Evolutionary conservation across 139 green algal genomes (phyloP), one percentile per base, ranked within the genome.

Genomic region (Chlamydomonas applanata): DNA sequence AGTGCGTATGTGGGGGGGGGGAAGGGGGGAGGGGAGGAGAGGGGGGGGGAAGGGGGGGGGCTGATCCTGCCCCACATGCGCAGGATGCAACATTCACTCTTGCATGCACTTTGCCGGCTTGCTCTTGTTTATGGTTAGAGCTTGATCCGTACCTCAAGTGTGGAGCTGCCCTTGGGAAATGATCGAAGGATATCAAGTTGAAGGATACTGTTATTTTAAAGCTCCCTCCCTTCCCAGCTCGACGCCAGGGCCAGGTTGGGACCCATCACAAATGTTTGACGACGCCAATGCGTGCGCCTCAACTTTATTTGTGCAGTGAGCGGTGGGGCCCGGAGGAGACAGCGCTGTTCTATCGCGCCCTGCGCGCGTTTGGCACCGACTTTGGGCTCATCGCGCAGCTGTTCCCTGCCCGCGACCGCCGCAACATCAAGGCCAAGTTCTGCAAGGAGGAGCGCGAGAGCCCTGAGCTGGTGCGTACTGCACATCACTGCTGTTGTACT

Each of bases 361-460:
- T 95, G 19, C 61, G 71, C 33, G 75, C 86, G 74, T 95, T 95
- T 76, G 91, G 91, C 44, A 93, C 91, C 25, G 88, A 95, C 82
- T 94, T 95, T 74, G 84, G 72, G 13, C 78, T 92, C 46, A 90
- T 95, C 49, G 17, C 36, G 62, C 77, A 87, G 68, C 72, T 94
- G 46, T 94, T 94, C 65, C 89, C 89, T 1, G 72, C 78, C 25
- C 77, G 86, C 33, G 73, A 85, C 67, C 81, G 89, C 13, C 70
- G 71, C 1, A 82, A 91, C 72, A 87, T 94, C 62, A 92, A 92
- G 73, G 88, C 88, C 69, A 93, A 93, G 78, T 81, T 79, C 72
- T 78, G 64, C 35, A 78, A 71, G 54, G 78, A 84, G 73, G 33
- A 44, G 46, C 59, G 73, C 2, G 65, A 71, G 13, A 22, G 70